A percentile compares a stretch with the other conserved stretches of the same genome.
Evolutionary conservation across 768 basidiomycete species (phyloP).

Genomic region (Lactifluus subvellereus): DNA sequence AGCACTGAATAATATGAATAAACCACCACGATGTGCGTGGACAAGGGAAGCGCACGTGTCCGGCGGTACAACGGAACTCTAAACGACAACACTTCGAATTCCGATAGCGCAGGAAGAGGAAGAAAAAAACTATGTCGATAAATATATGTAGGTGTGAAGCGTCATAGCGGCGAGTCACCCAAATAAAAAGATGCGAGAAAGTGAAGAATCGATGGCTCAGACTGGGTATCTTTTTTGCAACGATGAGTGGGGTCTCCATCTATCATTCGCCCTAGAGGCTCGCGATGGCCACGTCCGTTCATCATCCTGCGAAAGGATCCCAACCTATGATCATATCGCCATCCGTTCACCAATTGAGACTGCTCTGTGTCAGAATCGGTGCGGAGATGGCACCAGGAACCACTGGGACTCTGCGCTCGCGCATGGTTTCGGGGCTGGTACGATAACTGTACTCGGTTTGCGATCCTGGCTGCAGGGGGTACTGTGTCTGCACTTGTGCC

Average conservation of each 20-base stretch:
- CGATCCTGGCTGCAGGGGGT: conserved; percentile 24
- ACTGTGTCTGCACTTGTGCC: conserved; percentile 40
- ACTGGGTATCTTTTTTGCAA: conserved; percentile 1
- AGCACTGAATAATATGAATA: conserved; percentile 13
- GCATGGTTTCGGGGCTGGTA: conserved; percentile 36
- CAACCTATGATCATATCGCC: neutral
- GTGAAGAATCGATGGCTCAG: neutral
- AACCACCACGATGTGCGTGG: neutral
- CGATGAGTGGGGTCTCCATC: neutral
- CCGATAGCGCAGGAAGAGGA: neutral
- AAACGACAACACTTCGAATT: neutral
- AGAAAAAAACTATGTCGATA: neutral
- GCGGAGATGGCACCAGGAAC: conserved; percentile 62
- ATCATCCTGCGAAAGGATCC: neutral
- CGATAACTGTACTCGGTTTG: conserved; percentile 35
- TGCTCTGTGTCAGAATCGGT: conserved; percentile 74
- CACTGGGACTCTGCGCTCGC: conserved; percentile 51
- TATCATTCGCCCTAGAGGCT: neutral
- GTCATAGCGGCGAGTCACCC: neutral
- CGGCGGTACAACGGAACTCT: conserved; percentile 13
- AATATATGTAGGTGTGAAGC: neutral
- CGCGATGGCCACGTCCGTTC: neutral
- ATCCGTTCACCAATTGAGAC: conserved; percentile 68
- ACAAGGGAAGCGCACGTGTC: conserved; percentile 7
- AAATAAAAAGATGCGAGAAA: neutral